These are phyloP conservation scores for Coriolopsis trogii DNA, from an alignment of 1,284 basidiomycete species.

Conservation along the genomic window DNA sequence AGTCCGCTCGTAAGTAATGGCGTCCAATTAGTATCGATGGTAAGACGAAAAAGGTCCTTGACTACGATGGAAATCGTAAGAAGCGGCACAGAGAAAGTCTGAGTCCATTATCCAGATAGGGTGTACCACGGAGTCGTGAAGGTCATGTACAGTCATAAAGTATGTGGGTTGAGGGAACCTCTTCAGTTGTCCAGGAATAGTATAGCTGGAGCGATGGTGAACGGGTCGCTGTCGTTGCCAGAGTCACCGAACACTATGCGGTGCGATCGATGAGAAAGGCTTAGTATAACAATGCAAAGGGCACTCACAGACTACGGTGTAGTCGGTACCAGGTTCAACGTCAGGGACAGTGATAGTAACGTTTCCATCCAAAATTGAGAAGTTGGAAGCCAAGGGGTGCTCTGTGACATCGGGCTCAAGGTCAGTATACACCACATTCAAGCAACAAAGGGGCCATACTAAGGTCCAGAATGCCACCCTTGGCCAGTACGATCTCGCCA, in stretches of 20 bases:
- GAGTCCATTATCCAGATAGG: conserved; percentile 13
- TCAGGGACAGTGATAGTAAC: conserved; percentile 37
- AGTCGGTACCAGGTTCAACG: conserved; percentile 30
- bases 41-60: too few species aligned
- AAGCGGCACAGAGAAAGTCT: too few species aligned
- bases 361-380: conserved; percentile 43
- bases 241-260: conserved; percentile 39
- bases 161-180: too few species aligned
- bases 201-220: conserved; percentile 27
- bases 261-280: not conserved
- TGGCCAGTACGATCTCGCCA: conserved; percentile 45
- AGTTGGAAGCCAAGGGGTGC: conserved; percentile 40
- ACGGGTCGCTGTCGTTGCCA: conserved; percentile 37
- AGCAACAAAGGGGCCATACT: conserved; percentile 24
- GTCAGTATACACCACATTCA: not conserved
- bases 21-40: too few species aligned
- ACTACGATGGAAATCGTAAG: too few species aligned
- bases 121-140: conserved; percentile 13
- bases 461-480: conserved; percentile 35
- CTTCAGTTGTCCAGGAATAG: not conserved
- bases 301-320: conserved; percentile 36
- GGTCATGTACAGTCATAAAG: conserved; percentile 17
- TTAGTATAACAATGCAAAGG: too few species aligned
- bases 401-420: conserved; percentile 13
- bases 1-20: too few species aligned